Evolutionary conservation across 208 protist species (phyloP).

Genomic region (Trichomonas vaginalis): DNA sequence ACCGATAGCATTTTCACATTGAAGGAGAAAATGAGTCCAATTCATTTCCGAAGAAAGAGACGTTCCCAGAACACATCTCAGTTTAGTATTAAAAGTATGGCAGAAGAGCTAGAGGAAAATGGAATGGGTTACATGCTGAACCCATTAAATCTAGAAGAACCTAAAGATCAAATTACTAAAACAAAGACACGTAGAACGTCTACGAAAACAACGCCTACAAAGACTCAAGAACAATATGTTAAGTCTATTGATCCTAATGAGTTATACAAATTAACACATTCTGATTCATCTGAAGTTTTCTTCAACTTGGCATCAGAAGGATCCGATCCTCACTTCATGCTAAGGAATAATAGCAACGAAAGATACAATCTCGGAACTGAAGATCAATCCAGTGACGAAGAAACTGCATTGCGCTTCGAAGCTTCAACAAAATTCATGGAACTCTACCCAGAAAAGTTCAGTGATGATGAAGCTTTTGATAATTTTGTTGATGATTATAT

Average conservation of each 20-base stretch:
- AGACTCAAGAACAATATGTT: too few relatives aligned
- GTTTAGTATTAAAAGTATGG: background rate
- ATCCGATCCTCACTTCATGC: background rate
- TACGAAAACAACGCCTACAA: background rate
- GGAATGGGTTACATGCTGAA: background rate
- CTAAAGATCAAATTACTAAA: background rate
- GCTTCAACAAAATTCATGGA: background rate
- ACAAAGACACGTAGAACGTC: background rate
- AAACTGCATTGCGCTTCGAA: background rate
- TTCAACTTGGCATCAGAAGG: background rate
- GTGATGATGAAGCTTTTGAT: background rate
- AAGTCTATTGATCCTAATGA: background rate
- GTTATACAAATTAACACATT: background rate
- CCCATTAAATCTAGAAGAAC: background rate
- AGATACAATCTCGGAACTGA: background rate
- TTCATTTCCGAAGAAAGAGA: background rate
- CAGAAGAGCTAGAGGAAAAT: background rate
- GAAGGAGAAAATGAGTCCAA: background rate
- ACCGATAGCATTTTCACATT: background rate
- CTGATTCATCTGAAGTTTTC: background rate
- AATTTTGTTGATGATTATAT: background rate
- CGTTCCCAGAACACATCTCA: background rate
- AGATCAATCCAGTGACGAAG: background rate
- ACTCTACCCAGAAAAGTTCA: background rate
- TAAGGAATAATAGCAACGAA: background rate